Conservation (phyloP, 768 basidiomycete genomes). For the Dioszegia hungarica region DNA sequence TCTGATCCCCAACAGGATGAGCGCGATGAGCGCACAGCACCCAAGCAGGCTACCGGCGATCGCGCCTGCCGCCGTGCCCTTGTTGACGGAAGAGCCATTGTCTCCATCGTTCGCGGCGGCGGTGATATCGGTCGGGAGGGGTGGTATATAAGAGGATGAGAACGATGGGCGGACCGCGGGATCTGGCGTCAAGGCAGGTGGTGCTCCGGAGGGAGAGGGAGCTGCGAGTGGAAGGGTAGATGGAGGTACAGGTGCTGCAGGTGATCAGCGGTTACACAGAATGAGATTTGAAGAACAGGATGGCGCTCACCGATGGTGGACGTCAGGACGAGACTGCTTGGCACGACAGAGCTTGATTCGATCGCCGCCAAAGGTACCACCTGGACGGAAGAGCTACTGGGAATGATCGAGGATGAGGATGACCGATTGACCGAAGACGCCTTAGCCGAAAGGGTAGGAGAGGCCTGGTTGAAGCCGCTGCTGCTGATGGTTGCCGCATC, state of each 20-base stretch:
- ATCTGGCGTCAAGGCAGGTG: background rate
- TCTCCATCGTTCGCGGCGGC: background rate
- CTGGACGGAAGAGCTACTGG: too few relatives aligned
- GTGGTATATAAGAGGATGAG: background rate
- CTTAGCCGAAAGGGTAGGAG: too few relatives aligned
- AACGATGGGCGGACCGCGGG: background rate
- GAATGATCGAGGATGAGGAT: too few relatives aligned
- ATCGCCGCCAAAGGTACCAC: background rate
- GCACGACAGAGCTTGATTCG: background rate
- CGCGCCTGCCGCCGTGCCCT: conserved; percentile 17
- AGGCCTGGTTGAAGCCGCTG: too few relatives aligned
- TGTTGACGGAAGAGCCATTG: background rate
- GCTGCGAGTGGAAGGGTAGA: background rate
- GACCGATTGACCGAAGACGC: too few relatives aligned
- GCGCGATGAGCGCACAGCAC: conserved; percentile 9
- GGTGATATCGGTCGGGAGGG: background rate
- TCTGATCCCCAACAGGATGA: conserved; percentile 14
- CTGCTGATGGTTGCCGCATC: too few relatives aligned
- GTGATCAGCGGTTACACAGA: too few relatives aligned
- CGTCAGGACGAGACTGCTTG: background rate
- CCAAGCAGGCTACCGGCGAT: conserved; percentile 25
- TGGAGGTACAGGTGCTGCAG: background rate
- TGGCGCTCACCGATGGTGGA: background rate
- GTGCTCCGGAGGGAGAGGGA: background rate
- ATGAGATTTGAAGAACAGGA: too few relatives aligned